Evolutionary conservation across 768 basidiomycete genomes (phyloP), one percentile per base, ranked within the genome.

Genomic region (Tylopilus rubrobrunneus): DNA sequence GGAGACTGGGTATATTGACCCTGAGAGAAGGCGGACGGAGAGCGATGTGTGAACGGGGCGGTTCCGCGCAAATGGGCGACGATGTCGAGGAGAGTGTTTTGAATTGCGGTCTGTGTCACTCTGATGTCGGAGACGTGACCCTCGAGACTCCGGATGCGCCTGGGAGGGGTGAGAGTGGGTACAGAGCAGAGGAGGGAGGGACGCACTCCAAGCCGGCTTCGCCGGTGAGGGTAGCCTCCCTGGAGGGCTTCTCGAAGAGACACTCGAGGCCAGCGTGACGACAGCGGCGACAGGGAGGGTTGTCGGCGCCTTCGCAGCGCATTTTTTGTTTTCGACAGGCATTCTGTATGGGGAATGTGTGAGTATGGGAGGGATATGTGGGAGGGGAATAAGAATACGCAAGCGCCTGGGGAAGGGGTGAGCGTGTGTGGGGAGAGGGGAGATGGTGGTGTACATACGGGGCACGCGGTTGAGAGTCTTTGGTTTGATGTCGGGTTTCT

Each of bases 311-410:
- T 70, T 95, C 92, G 67, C 94, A 98, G 62, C 93, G 80, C 95
- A 97, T 97, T 75, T 97, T 97, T 77, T 95, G 93, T 65, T 92
- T 90, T 62, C 94, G 78, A 71, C 94, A 96, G 17, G 92, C 90
- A 84, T 95, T 95, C 92, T 94, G 67, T 40, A 40, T 49, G 41
- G 42, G 47, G 29, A 56, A 28, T 40, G 45, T 50, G 58, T 69
- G 60, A 65, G 57, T 55, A 8, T 1, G 41, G 2, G 51, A 1
- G 45, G 54, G 29, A 45, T 54, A 47, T 60, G 62, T 23, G 55
- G 51, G 49, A 7, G 47, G 48, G 53, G 50, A 21, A 41, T 14
- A 19, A 27, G 5, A 76, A 71, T 71, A 92, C 90, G 64, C 90
- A 92, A 52, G 90, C 90, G 66, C 90, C 90, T 92, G 64, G 21